Percentiles rank a stretch among this genome's conserved stretches.
Conservation (phyloP, 345 rosid genomes). For the Melastoma malabathricum region DNA sequence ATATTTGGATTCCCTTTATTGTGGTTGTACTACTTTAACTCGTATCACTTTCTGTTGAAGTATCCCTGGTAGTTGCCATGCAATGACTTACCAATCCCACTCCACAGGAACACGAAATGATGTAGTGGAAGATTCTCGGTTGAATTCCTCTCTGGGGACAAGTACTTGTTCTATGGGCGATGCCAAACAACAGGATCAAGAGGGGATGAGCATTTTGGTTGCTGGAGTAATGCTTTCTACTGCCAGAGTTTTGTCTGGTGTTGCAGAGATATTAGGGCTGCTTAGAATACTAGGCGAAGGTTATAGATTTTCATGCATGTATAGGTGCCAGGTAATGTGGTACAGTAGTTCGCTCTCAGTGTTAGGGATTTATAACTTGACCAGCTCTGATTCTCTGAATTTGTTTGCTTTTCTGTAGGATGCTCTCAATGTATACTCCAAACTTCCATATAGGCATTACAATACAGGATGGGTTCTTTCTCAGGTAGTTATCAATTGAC, state of each 20-base stretch:
- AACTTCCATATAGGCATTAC: conserved; percentile 79
- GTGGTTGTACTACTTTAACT: no score
- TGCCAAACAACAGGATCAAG: conserved; percentile 47
- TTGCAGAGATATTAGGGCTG: conserved; percentile 63
- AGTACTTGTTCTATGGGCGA: conserved; percentile 37
- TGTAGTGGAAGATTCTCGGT: conserved; percentile 57
- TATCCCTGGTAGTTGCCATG: conserved; percentile 2
- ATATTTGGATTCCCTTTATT: no score
- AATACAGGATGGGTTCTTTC: conserved; percentile 95
- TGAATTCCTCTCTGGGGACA: conserved; percentile 36
- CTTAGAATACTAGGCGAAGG: conserved; percentile 84
- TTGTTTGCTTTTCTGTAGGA: conserved; percentile 40
- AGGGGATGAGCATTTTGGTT: conserved; percentile 31
- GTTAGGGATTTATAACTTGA: conserved; percentile 1
- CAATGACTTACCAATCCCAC: conserved; percentile 6
- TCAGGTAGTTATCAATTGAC: conserved; percentile 37
- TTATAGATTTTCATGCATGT: conserved; percentile 73
- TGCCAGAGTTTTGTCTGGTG: conserved; percentile 50
- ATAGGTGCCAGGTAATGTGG: conserved; percentile 64
- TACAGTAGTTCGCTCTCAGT: conserved; percentile 2
- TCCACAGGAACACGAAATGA: conserved; percentile 60
- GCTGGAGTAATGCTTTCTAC: conserved; percentile 29
- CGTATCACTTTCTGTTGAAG: no score
- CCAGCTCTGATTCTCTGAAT: conserved; percentile 8
- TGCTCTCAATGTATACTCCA: conserved; percentile 60